Percentiles rank a stretch among this genome's conserved stretches.
These are phyloP conservation scores for Speleostelium caveatum DNA, from an alignment of 78 protist species.

Conservation along the genomic window DNA sequence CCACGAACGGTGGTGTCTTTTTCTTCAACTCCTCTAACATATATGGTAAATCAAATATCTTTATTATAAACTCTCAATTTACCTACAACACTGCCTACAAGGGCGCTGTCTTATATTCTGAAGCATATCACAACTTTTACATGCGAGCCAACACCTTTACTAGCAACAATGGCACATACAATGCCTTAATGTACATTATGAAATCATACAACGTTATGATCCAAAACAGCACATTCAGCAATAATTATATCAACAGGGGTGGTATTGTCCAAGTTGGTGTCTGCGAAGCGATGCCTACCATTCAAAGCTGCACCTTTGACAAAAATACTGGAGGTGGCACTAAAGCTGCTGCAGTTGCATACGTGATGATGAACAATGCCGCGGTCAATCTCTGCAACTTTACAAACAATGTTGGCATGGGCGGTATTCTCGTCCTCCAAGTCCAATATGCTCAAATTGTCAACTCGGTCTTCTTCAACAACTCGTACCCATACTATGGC, in stretches of 20 bases:
- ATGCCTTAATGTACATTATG: neutral
- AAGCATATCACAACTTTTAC: neutral
- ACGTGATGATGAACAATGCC: neutral
- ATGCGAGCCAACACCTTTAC: neutral
- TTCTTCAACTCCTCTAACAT: neutral
- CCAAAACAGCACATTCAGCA: neutral
- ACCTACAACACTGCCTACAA: conserved; percentile 1
- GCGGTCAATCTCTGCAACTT: neutral
- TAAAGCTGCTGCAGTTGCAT: neutral
- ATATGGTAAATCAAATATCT: neutral
- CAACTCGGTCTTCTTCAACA: neutral
- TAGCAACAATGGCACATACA: neutral
- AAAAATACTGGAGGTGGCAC: neutral
- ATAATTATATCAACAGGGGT: neutral
- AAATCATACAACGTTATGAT: neutral
- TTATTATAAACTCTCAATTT: neutral
- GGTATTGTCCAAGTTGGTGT: neutral
- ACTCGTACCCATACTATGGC: neutral
- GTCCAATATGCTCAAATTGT: neutral
- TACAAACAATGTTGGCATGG: neutral
- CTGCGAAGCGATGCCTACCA: neutral
- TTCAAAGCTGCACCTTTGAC: neutral
- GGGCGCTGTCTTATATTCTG: neutral
- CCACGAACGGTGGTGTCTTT: neutral
- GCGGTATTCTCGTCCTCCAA: neutral